Evolutionary conservation across 2,329 filamentous ascomycete genomes (phyloP), one percentile per base, ranked within the genome.

Genomic region (Xylaria sp.): DNA sequence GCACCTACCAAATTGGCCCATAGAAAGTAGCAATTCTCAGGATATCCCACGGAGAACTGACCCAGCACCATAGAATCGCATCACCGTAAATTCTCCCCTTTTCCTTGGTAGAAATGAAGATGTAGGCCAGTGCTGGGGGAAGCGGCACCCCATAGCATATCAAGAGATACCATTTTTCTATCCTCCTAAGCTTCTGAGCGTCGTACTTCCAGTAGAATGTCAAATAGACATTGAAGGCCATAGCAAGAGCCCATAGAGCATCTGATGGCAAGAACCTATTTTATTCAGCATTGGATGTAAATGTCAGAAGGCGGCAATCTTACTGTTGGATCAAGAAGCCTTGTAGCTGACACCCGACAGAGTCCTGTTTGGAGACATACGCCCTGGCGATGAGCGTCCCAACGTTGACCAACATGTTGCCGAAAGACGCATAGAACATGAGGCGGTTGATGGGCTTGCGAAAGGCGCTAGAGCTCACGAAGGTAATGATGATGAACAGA

Each of bases 401-500:
- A 20, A 93, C 86, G 77, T 93, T 95, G 69, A 88, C 88, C 79
- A 94, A 84, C 74, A 95, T 85, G 75, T 97, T 97, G 9, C 93
- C 93, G 76, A 93, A 91, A 0, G 91, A 92, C 6, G 93, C 93
- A 78, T 92, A 96, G 79, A 97, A 95, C 10, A 95, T 90, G 0
- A 97, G 85, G 20, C 93, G 86, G 76, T 96, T 96, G 81, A 96
- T 94, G n/a, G 93, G 92, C 76, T 94, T 95, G 75, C 92, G 91
- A 77, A 96, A 96, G 5, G 86, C 85, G 17, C 84, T 85, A 38
- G 90, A 92, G n/a, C 80, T 79, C 36, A 87, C 80, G 76, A 94
- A 96, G 3, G 92, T 94, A 64, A 83, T 74, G 63, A 95, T 88
- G 75, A 94, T 91, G 77, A 94, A 88, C 38, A 90, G 73, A 51